Evolutionary conservation across 345 rosid genomes (phyloP).

Genomic region (Gossypium arboreum): DNA sequence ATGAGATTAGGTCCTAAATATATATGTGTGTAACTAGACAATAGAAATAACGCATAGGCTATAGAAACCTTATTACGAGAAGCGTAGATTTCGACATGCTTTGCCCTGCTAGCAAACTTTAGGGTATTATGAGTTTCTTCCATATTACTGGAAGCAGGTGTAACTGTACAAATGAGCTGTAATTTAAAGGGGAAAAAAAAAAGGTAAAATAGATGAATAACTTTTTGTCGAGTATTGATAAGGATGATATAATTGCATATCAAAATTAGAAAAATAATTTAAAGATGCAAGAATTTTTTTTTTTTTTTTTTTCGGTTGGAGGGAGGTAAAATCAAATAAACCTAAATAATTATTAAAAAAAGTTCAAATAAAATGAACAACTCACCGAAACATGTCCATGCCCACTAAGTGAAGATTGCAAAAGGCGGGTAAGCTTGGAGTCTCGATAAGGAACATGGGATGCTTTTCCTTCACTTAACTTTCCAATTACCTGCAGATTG

Average conservation of each 20-base stretch:
- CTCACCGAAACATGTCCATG: slow-evolving; percentile 99
- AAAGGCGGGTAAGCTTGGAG: slow-evolving; percentile 97
- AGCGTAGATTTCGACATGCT: slow-evolving; percentile 91
- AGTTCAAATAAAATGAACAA: slow-evolving; percentile 6
- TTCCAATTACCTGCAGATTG: slow-evolving; percentile 84
- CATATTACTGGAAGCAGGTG: slow-evolving; percentile 95
- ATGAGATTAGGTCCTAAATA: slow-evolving; percentile 20
- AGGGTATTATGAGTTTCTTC: slow-evolving; percentile 99
- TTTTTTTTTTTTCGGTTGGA: background rate
- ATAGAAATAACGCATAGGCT: background rate
- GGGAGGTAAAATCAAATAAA: background rate
- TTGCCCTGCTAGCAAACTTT: slow-evolving; percentile 98
- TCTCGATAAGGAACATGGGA: slow-evolving; percentile 99
- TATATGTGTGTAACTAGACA: background rate
- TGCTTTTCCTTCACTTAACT: slow-evolving; percentile 96
- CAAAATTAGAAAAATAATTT: slow-evolving; percentile 3
- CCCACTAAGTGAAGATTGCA: slow-evolving; percentile 96
- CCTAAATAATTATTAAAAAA: background rate
- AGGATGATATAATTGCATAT: background rate
- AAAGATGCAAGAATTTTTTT: background rate
- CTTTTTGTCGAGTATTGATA: background rate
- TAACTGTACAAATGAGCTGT: slow-evolving; percentile 97
- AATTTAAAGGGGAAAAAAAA: slow-evolving; percentile 6
- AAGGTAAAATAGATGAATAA: slow-evolving; percentile 12
- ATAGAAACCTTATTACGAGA: slow-evolving; percentile 85